A percentile compares a stretch with the other conserved stretches of the same genome.
Evolutionary conservation across 1,139 yeast genomes (phyloP).

Genomic region (Yamadazyma trypodendri): DNA sequence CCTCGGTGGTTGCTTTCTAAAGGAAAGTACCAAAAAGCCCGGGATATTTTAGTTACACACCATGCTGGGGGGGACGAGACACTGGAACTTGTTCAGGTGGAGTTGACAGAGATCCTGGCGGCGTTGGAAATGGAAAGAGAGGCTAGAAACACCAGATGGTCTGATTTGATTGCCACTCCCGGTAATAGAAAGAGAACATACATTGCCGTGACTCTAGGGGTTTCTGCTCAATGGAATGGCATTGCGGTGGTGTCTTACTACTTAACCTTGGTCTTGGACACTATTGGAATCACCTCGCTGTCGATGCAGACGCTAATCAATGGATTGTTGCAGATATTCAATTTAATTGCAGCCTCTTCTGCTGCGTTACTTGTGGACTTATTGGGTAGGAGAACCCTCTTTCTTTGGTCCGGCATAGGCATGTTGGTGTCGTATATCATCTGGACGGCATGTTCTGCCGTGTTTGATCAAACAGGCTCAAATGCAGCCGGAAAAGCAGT

Average conservation of each 20-base stretch:
- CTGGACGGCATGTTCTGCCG: conserved; percentile 20
- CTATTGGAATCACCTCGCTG: conserved; percentile 42
- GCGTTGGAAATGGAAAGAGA: conserved; percentile 9
- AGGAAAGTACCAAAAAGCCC: conserved; percentile 47
- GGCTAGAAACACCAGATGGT: conserved; percentile 13
- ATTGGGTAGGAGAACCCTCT: conserved; percentile 48
- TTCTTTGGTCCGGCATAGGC: conserved; percentile 30
- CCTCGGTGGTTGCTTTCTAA: conserved; percentile 50
- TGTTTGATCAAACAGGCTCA: conserved; percentile 11
- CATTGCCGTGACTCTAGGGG: conserved; percentile 18
- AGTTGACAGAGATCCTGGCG: conserved; percentile 9
- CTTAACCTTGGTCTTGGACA: conserved; percentile 38
- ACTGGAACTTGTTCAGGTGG: conserved; percentile 9
- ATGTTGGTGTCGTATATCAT: conserved; percentile 44
- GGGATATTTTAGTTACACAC: conserved; percentile 36
- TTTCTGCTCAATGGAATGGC: conserved; percentile 19
- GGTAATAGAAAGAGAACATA: conserved; percentile 16
- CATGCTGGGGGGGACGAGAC: conserved; percentile 10
- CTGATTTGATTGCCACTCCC: conserved; percentile 16
- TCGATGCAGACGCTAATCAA: conserved; percentile 17
- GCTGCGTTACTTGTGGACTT: conserved; percentile 44
- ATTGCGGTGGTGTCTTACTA: conserved; percentile 30
- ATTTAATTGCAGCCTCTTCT: conserved; percentile 13
- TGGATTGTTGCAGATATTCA: conserved; percentile 15
- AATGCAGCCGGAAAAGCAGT: conserved; percentile 49